These are phyloP conservation scores for Urochloa ruziziensis DNA, from an alignment of 176 grass and related monocot species.

Conservation along the genomic window DNA sequence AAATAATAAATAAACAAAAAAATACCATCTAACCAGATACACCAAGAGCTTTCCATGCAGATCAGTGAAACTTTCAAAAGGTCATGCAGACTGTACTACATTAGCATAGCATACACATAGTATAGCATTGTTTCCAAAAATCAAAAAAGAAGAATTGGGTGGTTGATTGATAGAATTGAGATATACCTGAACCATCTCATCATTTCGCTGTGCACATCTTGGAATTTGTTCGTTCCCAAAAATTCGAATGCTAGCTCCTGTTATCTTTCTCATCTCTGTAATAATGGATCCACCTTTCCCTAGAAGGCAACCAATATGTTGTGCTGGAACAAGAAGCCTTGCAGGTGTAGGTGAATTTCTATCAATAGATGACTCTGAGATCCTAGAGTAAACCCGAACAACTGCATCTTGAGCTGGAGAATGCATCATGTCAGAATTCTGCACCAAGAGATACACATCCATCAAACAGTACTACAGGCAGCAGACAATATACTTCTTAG, in stretches of 20 bases:
- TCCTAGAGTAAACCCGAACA: slow-evolving; percentile 62
- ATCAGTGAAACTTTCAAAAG: slow-evolving; percentile 5
- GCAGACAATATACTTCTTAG: not conserved
- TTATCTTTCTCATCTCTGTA: slow-evolving; percentile 75
- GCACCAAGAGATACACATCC: slow-evolving; percentile 36
- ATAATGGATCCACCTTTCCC: slow-evolving; percentile 81
- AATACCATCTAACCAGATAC: not conserved
- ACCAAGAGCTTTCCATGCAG: not conserved
- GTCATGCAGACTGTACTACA: not conserved
- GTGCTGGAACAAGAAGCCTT: slow-evolving; percentile 78
- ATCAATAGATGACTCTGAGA: slow-evolving; percentile 61
- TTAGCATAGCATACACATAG: not conserved
- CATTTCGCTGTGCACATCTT: slow-evolving; percentile 68
- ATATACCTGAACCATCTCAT: slow-evolving; percentile 80
- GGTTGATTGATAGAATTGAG: not conserved
- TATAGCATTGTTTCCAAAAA: not conserved
- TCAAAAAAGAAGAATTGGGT: slow-evolving; percentile 14
- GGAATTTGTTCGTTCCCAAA: slow-evolving; percentile 73
- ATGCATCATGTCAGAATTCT: slow-evolving; percentile 81
- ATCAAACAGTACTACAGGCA: slow-evolving; percentile 4
- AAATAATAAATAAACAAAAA: not conserved
- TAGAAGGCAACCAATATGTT: slow-evolving; percentile 71
- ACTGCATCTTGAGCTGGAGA: slow-evolving; percentile 76
- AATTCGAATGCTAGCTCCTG: slow-evolving; percentile 75
- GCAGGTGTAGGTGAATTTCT: slow-evolving; percentile 58